Percentiles rank a stretch among this genome's conserved stretches.
These are phyloP conservation scores for Isoetes taiwanensis DNA, from an alignment of 75 land plant species.

Conservation along the genomic window DNA sequence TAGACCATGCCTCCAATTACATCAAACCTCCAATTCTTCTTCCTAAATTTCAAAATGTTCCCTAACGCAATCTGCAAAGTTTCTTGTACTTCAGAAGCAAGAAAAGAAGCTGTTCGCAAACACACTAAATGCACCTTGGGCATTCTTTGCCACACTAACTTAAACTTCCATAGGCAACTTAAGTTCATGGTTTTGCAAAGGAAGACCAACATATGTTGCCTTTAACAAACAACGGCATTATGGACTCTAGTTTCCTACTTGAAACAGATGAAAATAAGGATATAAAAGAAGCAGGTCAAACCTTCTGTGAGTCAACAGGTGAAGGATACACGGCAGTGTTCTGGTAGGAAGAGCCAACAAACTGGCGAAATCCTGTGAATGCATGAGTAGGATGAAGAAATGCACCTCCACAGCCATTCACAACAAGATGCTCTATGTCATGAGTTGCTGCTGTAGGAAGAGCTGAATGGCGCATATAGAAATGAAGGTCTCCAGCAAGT, in stretches of 20 bases:
- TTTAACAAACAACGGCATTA: too few species aligned
- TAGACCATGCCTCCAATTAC: constrained; percentile 93
- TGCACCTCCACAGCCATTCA: constrained; percentile 98
- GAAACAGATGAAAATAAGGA: neutral
- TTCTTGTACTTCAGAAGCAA: neutral
- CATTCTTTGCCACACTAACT: too few species aligned
- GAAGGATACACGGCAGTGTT: constrained; percentile 73
- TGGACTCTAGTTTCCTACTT: too few species aligned
- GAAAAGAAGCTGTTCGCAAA: too few species aligned
- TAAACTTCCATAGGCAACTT: too few species aligned
- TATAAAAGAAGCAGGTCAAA: constrained; percentile 9
- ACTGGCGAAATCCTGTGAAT: constrained; percentile 51
- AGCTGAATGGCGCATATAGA: constrained; percentile 86
- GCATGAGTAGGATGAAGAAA: constrained; percentile 99
- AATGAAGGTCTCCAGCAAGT: constrained; percentile 89
- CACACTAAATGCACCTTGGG: too few species aligned
- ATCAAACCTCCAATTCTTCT: constrained; percentile 99
- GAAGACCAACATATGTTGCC: too few species aligned
- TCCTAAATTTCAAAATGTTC: constrained; percentile 92
- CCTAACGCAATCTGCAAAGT: constrained; percentile 83
- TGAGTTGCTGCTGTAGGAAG: constrained; percentile 38
- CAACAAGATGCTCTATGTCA: constrained; percentile 68
- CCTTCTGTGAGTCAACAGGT: constrained; percentile 73
- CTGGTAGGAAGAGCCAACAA: constrained; percentile 52
- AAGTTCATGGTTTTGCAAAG: too few species aligned